A percentile compares a stretch with the other conserved stretches of the same genome.
These are phyloP conservation scores for Erysimum cheiri DNA, from an alignment of 441 rosid species.

Conservation along the genomic window DNA sequence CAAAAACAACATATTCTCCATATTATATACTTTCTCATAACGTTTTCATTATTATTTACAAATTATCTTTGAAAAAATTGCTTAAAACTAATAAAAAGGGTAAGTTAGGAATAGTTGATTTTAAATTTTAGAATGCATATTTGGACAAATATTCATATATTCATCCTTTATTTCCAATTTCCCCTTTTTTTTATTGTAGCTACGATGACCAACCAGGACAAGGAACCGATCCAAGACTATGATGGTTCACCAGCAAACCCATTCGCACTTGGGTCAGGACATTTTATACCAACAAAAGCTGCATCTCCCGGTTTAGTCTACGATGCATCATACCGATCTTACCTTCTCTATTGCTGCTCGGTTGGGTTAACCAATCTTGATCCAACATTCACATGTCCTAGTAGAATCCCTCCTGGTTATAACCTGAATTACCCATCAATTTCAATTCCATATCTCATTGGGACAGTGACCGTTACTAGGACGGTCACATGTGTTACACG, in stretches of 20 bases:
- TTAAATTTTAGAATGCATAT: too few relatives aligned
- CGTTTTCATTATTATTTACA: too few relatives aligned
- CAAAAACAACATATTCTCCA: too few relatives aligned
- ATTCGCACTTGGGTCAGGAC: conserved; percentile 65
- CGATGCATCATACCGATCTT: conserved; percentile 58
- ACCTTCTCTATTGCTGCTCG: conserved; percentile 56
- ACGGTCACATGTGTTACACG: conserved; percentile 66
- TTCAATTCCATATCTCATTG: conserved; percentile 48
- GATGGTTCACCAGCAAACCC: conserved; percentile 51
- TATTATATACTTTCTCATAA: too few relatives aligned
- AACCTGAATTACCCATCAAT: conserved; percentile 72
- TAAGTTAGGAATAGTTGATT: too few relatives aligned
- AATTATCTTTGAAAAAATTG: too few relatives aligned
- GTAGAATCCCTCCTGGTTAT: conserved; percentile 31
- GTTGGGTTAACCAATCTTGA: conserved; percentile 24
- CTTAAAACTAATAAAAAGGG: too few relatives aligned
- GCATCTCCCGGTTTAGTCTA: conserved; percentile 76
- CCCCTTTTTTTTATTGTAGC: conserved; percentile 55
- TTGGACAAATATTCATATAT: too few relatives aligned
- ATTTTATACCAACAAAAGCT: conserved; percentile 59
- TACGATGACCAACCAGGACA: conserved; percentile 47
- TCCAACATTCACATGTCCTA: conserved; percentile 49
- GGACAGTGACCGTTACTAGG: conserved; percentile 49
- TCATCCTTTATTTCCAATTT: too few relatives aligned
- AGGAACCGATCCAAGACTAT: conserved; percentile 46